Evolutionary conservation across 805 yeast genomes (phyloP), one percentile per base, ranked within the genome.

Genomic region (Wickerhamomyces canadensis): DNA sequence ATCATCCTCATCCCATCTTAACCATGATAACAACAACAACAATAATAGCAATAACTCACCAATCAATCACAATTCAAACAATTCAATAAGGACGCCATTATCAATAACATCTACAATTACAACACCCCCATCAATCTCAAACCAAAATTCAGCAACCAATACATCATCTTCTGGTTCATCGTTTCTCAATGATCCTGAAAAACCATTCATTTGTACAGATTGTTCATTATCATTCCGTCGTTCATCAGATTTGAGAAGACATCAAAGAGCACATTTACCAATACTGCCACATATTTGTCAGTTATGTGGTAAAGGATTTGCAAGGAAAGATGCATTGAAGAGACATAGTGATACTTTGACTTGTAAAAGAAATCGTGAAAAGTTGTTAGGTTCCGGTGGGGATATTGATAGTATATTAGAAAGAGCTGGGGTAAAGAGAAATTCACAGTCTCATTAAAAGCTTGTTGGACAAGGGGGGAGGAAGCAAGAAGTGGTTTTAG

Each of bases 291-390:
- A 84, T 52, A 76, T 82, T 33, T 84, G 94, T 58, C 76, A 80
- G 6, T 61, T 68, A 14, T 84, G 94, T 62, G 86, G 85, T 26
- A 84, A 84, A 52, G 89, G 93, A 0, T 84, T 84, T 67, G 91
- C 93, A 2, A 64, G 94, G 33, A 82, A 81, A 50, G 94, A 84
- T 60, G 93, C 93, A 0, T 64, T 84, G 48, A 84, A 83, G 54
- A 66, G 94, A 47, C 94, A 84, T 57, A 66, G 67, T 38, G 82
- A 81, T 35, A 84, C 94, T 0, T 61, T 80, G 43, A 84, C 93
- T 0, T 84, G 94, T 62, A 74, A 74, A 45, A 55, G 93, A 38
- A 84, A 84, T 53, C 72, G 85, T 27, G 80, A 75, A 38, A 73
- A 78, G 52, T 44, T 73, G 36, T 41, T 64, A 31, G 52, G 49